These are phyloP conservation scores for Carex kokanica DNA, from an alignment of 176 grass and related monocot species.

Conservation along the genomic window DNA sequence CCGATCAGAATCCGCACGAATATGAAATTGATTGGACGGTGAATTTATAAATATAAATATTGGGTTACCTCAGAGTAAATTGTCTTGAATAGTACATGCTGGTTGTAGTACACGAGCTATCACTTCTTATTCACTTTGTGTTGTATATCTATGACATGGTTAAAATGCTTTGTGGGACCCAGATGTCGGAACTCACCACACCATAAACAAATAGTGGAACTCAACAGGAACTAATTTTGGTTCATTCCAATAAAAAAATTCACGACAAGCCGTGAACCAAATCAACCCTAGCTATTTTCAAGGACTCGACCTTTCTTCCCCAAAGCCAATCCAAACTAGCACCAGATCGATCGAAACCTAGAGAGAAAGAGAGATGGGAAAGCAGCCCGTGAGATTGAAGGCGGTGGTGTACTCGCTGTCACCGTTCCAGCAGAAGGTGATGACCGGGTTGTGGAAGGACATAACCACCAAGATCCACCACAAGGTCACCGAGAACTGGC, in stretches of 20 bases:
- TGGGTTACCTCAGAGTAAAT: too few species aligned
- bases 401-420: slow-evolving; percentile 93
- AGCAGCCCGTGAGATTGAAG: slow-evolving; percentile 90
- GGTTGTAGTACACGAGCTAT: too few species aligned
- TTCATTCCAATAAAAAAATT: neutral
- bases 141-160: neutral
- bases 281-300: slow-evolving; percentile 23
- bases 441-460: slow-evolving; percentile 96
- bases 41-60: too few species aligned
- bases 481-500: slow-evolving; percentile 99
- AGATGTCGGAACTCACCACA: neutral
- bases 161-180: neutral
- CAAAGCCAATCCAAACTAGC: slow-evolving; percentile 4
- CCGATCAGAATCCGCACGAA: too few species aligned
- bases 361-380: slow-evolving; percentile 52
- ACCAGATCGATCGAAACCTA: slow-evolving; percentile 8
- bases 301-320: slow-evolving; percentile 3
- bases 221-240: neutral
- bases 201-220: neutral
- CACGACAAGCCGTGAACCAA: neutral
- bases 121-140: neutral
- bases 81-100: neutral
- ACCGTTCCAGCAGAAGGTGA: slow-evolving; percentile 99
- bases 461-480: slow-evolving; percentile 96
- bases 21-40: too few species aligned